Evolutionary conservation across 2,329 filamentous ascomycete genomes (phyloP).

Genomic region (Beauveria asiatica): DNA sequence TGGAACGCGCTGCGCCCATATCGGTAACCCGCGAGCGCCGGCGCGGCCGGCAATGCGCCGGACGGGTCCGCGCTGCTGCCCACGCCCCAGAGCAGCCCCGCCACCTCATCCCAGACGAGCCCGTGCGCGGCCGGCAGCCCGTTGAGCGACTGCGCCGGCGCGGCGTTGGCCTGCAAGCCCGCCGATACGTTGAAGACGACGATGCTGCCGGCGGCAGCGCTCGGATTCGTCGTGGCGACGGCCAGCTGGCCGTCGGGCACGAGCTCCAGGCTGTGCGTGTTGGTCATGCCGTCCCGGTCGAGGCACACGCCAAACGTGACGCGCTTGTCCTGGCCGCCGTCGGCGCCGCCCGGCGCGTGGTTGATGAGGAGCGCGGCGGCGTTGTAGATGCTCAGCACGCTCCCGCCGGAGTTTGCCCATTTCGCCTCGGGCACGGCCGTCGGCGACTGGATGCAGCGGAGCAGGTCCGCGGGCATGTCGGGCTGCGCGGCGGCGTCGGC

Average conservation of each 20-base stretch:
- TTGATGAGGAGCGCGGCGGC: slow-evolving; percentile 1
- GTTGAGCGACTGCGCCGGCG: slow-evolving; percentile 1
- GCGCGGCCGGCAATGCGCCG: not conserved
- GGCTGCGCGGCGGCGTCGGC: not conserved
- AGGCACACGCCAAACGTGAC: slow-evolving; percentile 5
- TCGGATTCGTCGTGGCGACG: not conserved
- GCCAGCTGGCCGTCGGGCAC: slow-evolving; percentile 2
- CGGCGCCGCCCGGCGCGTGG: not conserved
- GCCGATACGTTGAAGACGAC: not conserved
- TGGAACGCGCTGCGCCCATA: not conserved
- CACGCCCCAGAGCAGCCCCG: slow-evolving; percentile 2
- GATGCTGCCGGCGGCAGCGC: not conserved
- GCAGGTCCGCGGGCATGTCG: not conserved
- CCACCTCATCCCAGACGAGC: slow-evolving; percentile 2
- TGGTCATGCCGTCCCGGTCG: not conserved
- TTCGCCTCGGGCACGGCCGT: slow-evolving; percentile 3
- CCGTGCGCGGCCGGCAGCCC: not conserved
- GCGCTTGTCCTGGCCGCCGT: not conserved
- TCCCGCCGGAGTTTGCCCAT: slow-evolving; percentile 1
- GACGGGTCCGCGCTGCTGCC: not conserved
- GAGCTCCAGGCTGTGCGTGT: slow-evolving; percentile 10
- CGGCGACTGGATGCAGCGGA: not conserved
- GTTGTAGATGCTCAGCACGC: slow-evolving; percentile 5
- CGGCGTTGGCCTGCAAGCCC: not conserved
- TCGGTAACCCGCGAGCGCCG: not conserved